Conservation (phyloP, 352 stramenopile genomes). For the Pythium folliculosum region DNA sequence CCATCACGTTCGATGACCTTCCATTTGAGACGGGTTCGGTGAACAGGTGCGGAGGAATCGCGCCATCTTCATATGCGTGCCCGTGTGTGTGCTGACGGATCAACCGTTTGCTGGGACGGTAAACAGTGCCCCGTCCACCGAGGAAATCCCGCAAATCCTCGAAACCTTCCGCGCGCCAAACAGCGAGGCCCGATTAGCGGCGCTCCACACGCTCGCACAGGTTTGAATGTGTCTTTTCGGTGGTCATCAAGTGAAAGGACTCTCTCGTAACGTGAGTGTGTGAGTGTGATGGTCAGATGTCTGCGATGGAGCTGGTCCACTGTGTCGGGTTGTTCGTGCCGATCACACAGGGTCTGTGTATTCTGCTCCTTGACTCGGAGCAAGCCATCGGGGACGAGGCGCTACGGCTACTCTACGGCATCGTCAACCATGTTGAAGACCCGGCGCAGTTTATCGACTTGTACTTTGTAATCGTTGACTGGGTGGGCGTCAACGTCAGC, state of each 20-base stretch:
- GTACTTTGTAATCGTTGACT: conserved; percentile 52
- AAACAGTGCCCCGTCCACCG: conserved; percentile 40
- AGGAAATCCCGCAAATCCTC: conserved; percentile 39
- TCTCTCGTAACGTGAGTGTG: background rate
- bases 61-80: background rate
- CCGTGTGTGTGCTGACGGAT: background rate
- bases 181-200: conserved; percentile 17
- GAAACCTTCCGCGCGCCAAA: conserved; percentile 29
- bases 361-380: conserved; percentile 38
- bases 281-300: conserved; percentile 34
- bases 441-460: conserved; percentile 47
- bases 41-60: conserved; percentile 6
- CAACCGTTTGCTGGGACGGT: background rate
- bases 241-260: too few species aligned
- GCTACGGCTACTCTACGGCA: conserved; percentile 40
- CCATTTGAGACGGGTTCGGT: conserved; percentile 16
- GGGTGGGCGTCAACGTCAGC: conserved; percentile 33
- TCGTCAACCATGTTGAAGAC: conserved; percentile 52
- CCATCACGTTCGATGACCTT: conserved; percentile 27
- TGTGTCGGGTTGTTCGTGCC: conserved; percentile 40
- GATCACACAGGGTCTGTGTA: conserved; percentile 33
- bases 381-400: conserved; percentile 13
- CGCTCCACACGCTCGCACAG: conserved; percentile 40
- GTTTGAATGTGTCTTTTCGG: conserved; percentile 17
- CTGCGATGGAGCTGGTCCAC: conserved; percentile 53